These are phyloP conservation scores for Aegilops longissima DNA, from an alignment of 176 grass and related monocot species.

Conservation along the genomic window DNA sequence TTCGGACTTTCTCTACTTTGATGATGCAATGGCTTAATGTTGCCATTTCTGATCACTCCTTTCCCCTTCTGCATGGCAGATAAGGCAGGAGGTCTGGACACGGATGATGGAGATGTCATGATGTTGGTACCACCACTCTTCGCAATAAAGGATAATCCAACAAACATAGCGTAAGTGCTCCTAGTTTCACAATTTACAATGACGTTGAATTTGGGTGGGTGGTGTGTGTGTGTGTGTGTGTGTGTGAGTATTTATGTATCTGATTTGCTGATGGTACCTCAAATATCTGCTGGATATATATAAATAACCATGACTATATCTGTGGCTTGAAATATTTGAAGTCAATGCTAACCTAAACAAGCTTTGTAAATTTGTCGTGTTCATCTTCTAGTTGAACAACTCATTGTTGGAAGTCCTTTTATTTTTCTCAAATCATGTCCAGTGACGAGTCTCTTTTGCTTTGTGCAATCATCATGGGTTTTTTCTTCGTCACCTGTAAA, in stretches of 20 bases:
- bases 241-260: background rate
- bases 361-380: background rate
- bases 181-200: constrained; percentile 15
- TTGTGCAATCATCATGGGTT: background rate
- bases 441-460: background rate
- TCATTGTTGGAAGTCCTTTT: background rate
- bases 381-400: constrained; percentile 5
- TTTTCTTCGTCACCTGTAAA: background rate
- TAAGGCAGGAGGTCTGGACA: constrained; percentile 35
- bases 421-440: background rate
- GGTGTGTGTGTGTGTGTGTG: too few species aligned
- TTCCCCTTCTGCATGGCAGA: constrained; percentile 39
- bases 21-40: constrained; percentile 9
- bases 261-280: background rate
- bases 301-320: background rate
- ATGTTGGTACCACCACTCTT: constrained; percentile 89
- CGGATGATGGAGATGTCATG: constrained; percentile 70
- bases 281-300: constrained; percentile 12
- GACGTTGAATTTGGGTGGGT: background rate
- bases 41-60: constrained; percentile 7
- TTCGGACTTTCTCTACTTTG: constrained; percentile 6
- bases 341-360: background rate
- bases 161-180: constrained; percentile 76
- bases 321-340: background rate
- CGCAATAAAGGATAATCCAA: constrained; percentile 77